These are phyloP conservation scores for Leccinum olivaceopallidum DNA, from an alignment of 768 basidiomycete species.

Conservation along the genomic window DNA sequence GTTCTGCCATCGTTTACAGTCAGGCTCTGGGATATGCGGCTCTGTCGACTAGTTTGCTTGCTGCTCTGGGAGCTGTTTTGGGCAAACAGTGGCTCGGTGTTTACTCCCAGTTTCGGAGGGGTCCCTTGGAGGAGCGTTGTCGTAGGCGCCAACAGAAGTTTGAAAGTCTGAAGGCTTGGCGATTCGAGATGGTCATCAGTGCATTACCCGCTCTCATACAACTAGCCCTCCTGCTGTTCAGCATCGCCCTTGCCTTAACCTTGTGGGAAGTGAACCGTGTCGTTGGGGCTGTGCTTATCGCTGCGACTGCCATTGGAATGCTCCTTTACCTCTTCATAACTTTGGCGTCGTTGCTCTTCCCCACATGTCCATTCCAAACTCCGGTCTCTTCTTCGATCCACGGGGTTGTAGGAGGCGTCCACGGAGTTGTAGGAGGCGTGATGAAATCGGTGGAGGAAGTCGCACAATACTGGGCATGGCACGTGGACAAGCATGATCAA, in stretches of 20 bases:
- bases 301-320: conserved; percentile 9
- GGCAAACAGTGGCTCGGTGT: conserved; percentile 18
- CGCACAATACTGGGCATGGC: conserved; percentile 8
- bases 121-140: conserved; percentile 15
- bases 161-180: conserved; percentile 19
- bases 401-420: background rate
- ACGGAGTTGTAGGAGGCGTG: background rate
- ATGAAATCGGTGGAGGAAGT: conserved; percentile 2
- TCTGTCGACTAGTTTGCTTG: conserved; percentile 21
- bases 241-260: conserved; percentile 14
- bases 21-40: conserved; percentile 25
- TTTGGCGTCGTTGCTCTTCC: conserved; percentile 13
- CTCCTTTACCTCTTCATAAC: conserved; percentile 21
- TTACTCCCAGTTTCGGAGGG: conserved; percentile 11
- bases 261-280: conserved; percentile 15
- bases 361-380: conserved; percentile 21
- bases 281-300: conserved; percentile 14
- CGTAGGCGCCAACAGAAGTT: conserved; percentile 19
- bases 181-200: conserved; percentile 15
- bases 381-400: conserved; percentile 16
- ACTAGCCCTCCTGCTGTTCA: conserved; percentile 24
- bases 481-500: background rate
- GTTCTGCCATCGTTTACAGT: conserved; percentile 12
- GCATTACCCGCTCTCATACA: conserved; percentile 21
- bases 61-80: conserved; percentile 23